Conservation (phyloP, 345 rosid genomes). For the Populus ilicifolia region DNA sequence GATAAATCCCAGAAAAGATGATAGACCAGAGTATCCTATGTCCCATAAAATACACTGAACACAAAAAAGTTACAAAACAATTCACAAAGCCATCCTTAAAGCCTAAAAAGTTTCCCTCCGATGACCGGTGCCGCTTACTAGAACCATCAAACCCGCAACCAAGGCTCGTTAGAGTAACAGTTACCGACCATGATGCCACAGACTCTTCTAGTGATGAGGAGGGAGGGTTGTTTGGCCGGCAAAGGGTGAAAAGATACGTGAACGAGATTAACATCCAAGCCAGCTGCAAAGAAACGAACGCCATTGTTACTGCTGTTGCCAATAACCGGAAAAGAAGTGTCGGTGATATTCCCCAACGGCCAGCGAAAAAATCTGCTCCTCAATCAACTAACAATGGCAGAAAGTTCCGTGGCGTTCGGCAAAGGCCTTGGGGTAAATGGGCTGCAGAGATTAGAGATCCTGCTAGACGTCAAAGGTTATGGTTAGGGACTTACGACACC, state of each 20-base stretch:
- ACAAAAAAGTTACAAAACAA: conserved; percentile 47
- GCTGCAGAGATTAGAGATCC: conserved; percentile 99
- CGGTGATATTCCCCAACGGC: not conserved
- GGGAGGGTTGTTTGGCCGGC: conserved; percentile 35
- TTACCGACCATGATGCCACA: conserved; percentile 76
- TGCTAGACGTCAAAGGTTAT: conserved; percentile 62
- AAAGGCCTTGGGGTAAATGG: conserved; percentile 98
- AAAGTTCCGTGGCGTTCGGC: conserved; percentile 88
- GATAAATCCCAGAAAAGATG: not conserved
- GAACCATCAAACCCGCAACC: not conserved
- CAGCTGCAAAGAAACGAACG: conserved; percentile 15
- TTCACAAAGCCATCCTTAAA: conserved; percentile 30
- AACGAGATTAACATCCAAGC: conserved; percentile 65
- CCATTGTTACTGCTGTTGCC: not conserved
- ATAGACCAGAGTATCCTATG: conserved; percentile 47
- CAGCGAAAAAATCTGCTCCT: not conserved
- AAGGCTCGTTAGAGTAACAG: conserved; percentile 49
- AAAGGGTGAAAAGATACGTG: conserved; percentile 61
- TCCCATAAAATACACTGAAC: conserved; percentile 68
- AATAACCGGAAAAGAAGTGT: conserved; percentile 30
- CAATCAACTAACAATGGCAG: conserved; percentile 16
- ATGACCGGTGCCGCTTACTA: conserved; percentile 1
- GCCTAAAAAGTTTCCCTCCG: conserved; percentile 8
- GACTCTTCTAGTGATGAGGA: conserved; percentile 94
- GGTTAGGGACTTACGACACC: conserved; percentile 87